Evolutionary conservation across 331 rosid genomes (phyloP).

Genomic region (Malus hybrid): DNA sequence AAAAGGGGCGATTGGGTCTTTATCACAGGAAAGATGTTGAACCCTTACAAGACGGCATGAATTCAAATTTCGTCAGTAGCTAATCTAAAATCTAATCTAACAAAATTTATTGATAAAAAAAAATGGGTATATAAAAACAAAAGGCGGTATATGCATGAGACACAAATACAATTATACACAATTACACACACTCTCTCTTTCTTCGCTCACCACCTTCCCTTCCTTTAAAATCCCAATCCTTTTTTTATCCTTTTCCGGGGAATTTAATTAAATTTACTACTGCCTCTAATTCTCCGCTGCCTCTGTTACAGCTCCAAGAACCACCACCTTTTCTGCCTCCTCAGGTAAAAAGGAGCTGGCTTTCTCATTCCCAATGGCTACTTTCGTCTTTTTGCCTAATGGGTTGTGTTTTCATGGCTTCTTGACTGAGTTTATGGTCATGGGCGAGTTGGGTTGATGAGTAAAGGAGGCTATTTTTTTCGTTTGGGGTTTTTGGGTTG

Average conservation of each 20-base stretch:
- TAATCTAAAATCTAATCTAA: accelerated
- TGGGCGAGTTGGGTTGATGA: conserved; percentile 48
- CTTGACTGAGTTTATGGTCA: conserved; percentile 28
- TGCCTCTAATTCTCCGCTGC: conserved; percentile 19
- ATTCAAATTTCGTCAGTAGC: accelerated
- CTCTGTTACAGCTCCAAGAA: conserved; percentile 1
- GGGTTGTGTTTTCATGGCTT: conserved; percentile 15
- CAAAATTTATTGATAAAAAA: too few relatives aligned
- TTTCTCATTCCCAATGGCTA: conserved; percentile 12
- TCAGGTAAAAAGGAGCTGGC: conserved; percentile 31
- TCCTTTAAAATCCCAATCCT: conserved; percentile 24
- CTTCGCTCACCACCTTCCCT: conserved; percentile 56
- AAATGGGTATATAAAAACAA: conserved; percentile 28
- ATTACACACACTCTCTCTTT: background rate
- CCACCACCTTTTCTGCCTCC: conserved; percentile 27
- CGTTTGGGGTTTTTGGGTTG: conserved; percentile 28
- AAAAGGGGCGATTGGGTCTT: accelerated
- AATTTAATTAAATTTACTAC: conserved; percentile 9
- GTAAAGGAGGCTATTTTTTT: conserved; percentile 8
- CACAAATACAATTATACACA: conserved; percentile 29
- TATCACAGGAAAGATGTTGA: accelerated
- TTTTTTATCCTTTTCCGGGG: background rate
- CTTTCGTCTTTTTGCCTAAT: conserved; percentile 8
- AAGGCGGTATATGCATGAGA: conserved; percentile 91
- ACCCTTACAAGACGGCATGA: accelerated